These are phyloP conservation scores for Sextonia rubra DNA, from an alignment of 164 flowering plant genomes.

Conservation along the genomic window DNA sequence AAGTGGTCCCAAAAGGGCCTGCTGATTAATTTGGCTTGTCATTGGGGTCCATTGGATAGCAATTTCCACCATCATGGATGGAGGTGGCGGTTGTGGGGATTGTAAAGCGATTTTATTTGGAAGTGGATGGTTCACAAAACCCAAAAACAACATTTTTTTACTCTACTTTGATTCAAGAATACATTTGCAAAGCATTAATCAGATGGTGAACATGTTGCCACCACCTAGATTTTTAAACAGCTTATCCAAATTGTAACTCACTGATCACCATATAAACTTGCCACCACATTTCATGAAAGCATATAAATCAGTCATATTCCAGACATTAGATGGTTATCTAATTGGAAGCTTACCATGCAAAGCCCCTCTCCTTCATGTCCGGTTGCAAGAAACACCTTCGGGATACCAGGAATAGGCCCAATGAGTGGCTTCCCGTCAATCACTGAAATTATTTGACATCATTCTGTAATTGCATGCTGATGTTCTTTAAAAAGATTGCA, in stretches of 20 bases:
- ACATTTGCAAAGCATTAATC: not conserved
- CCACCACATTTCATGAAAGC: not conserved
- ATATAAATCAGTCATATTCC: not conserved
- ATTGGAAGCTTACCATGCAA: constrained; percentile 45
- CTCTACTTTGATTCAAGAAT: not conserved
- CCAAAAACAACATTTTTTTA: too few species aligned
- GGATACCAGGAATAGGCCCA: constrained; percentile 71
- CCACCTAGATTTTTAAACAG: not conserved
- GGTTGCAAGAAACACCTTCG: constrained; percentile 69
- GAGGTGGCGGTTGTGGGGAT: too few species aligned
- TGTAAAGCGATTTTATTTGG: too few species aligned
- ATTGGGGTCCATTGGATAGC: too few species aligned
- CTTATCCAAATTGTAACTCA: too few species aligned
- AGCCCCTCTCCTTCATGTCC: constrained; percentile 99
- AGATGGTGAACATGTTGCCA: not conserved
- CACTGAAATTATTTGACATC: constrained; percentile 39
- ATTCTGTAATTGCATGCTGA: not conserved
- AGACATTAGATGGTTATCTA: not conserved
- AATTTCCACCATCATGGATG: too few species aligned
- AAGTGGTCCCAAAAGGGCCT: too few species aligned
- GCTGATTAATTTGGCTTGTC: too few species aligned
- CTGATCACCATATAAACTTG: not conserved
- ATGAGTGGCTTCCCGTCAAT: constrained; percentile 91
- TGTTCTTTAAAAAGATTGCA: not conserved
- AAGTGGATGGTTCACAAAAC: too few species aligned